Evolutionary conservation across 257 asterid genomes (phyloP), one percentile per base, ranked within the genome.

Genomic region (Paulownia fortunei): DNA sequence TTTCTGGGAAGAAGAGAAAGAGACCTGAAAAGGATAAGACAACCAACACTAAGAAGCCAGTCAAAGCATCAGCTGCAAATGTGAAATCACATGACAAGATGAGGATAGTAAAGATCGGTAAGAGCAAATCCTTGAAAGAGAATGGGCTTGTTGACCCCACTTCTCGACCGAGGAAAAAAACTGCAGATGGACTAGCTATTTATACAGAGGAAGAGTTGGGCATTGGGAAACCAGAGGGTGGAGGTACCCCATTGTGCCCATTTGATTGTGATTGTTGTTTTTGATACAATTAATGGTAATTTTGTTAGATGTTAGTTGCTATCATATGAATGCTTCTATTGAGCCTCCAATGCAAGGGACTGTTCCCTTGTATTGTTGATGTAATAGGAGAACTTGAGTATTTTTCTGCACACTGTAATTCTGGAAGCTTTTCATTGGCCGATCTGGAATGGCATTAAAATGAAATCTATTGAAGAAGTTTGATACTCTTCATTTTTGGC

Each of bases 211-310:
- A 88, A 75, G 98, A 91, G 76, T 75, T 93, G 84, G 92, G 97
- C 15, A 18, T 91, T 41, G 88, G 89, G 60, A 90, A 81, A 19
- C 9, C 84, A 8, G 84, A 85, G 30, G 93, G 91, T 36, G 97
- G 98, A 79, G 95, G 91, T 78, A 89, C 94, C 52, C 63, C 65
- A 73, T 77, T 87, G 46, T 91, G 96, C 69, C 98, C 97, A 1
- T 93, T 93, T 82, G 93, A 92, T 74, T 93, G 98, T 58, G 80
- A 82, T 36, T 93, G 97, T 67, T 93, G 97, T 85, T 92, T 93
- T 79, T 93, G 89, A 88, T 78, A 10, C 13, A 30, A 51, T 10
- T 23, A 9, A 1, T 26, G 18, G 8, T 15, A 49, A 26, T 49
- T 49, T 30, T 19, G 73, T 32, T 75, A 4, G 27, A 58, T 58